These are phyloP conservation scores for Jaapia argillacea DNA, from an alignment of 768 basidiomycete species.

Conservation along the genomic window DNA sequence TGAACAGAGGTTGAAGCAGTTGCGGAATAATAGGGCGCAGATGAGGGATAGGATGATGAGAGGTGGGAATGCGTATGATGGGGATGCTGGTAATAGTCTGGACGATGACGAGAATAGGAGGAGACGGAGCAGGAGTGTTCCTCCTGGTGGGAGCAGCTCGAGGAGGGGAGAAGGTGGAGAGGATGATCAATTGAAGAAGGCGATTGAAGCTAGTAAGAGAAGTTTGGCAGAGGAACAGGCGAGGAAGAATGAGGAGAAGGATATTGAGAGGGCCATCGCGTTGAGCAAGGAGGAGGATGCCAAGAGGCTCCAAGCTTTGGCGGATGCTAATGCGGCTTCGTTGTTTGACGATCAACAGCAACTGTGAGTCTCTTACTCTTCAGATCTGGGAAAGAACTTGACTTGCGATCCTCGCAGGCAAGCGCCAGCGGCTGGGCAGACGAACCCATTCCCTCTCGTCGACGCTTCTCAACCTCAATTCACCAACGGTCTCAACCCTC, in stretches of 20 bases:
- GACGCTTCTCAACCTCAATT: no score
- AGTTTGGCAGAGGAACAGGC: constrained; percentile 57
- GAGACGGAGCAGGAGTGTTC: constrained; percentile 22
- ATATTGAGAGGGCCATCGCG: constrained; percentile 72
- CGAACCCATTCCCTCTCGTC: no score
- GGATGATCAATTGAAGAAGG: constrained; percentile 76
- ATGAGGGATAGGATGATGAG: constrained; percentile 95
- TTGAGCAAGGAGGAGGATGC: constrained; percentile 89
- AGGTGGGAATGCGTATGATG: constrained; percentile 19
- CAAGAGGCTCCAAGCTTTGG: constrained; percentile 56
- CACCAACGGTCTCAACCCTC: constrained; percentile 53
- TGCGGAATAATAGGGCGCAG: constrained; percentile 70
- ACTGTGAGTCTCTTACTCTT: constrained; percentile 37
- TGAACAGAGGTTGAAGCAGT: constrained; percentile 73
- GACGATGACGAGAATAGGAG: constrained; percentile 36
- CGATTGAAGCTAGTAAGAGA: constrained; percentile 87
- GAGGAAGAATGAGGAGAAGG: constrained; percentile 63
- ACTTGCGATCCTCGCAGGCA: no score
- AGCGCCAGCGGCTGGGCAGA: no score
- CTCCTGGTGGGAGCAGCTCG: constrained; percentile 12
- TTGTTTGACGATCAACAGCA: constrained; percentile 86
- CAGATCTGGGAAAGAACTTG: no score
- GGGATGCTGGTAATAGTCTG: constrained; percentile 20
- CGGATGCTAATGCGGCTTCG: constrained; percentile 61
- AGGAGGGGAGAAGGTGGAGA: constrained; percentile 31